Evolutionary conservation across 148 eudicot species (phyloP).

Genomic region (Camellia japonica): DNA sequence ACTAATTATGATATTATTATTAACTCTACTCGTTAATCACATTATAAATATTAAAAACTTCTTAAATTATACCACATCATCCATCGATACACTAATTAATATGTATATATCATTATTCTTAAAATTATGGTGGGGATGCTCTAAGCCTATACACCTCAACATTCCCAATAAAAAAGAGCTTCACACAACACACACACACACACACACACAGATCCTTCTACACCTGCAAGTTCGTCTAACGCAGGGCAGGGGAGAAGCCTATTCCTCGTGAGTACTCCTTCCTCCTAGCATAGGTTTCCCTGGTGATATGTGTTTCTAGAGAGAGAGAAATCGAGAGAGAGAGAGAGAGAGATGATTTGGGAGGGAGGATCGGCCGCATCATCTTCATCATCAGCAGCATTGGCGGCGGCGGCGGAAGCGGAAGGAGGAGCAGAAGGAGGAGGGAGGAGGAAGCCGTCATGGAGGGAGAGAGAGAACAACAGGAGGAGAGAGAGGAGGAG

Average conservation of each 20-base stretch:
- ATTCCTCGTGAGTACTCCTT: conserved; percentile 32
- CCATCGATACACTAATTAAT: too few species aligned
- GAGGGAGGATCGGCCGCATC: conserved; percentile 12
- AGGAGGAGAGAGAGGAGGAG: conserved; percentile 85
- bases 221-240: background rate
- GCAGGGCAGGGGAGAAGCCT: conserved; percentile 9
- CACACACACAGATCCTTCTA: conserved; percentile 20
- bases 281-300: background rate
- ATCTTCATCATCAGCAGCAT: too few species aligned
- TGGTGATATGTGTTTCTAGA: background rate
- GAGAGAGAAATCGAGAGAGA: background rate
- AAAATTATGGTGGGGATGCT: too few species aligned
- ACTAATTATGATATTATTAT: too few species aligned
- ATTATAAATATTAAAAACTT: too few species aligned
- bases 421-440: conserved; percentile 37
- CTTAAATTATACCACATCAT: too few species aligned
- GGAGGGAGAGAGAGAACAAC: conserved; percentile 93
- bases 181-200: too few species aligned
- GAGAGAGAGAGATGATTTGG: conserved; percentile 6
- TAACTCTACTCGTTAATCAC: too few species aligned
- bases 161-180: too few species aligned
- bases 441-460: conserved; percentile 84
- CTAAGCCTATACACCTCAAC: too few species aligned
- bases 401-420: conserved; percentile 25
- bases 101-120: too few species aligned